Conservation (phyloP, 306 rosid species). For the Crataegus laevigata region DNA sequence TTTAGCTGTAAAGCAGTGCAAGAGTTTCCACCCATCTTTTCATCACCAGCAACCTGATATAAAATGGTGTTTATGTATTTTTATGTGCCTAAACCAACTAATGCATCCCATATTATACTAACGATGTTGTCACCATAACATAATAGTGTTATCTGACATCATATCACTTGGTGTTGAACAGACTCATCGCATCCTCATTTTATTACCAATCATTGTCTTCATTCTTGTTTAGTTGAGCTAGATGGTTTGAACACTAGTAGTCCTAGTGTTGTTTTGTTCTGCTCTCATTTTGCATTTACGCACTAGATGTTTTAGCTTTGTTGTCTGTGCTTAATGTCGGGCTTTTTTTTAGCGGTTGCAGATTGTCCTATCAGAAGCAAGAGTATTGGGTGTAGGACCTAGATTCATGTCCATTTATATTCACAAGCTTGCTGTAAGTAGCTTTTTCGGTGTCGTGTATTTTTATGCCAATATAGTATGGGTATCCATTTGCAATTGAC, state of each 20-base stretch:
- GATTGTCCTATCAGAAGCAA: conserved; percentile 72
- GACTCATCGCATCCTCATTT: neutral
- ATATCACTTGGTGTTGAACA: neutral
- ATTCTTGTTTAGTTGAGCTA: neutral
- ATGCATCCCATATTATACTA: neutral
- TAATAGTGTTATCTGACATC: no score
- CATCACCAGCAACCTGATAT: neutral
- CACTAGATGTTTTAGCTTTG: neutral
- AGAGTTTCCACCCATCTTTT: neutral
- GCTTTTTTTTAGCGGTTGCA: conserved; percentile 24
- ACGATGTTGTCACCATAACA: neutral
- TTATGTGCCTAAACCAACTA: neutral
- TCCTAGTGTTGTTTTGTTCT: neutral
- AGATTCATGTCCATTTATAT: conserved; percentile 84
- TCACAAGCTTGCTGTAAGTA: conserved; percentile 80
- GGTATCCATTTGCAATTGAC: neutral
- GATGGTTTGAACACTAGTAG: neutral
- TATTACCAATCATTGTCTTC: neutral
- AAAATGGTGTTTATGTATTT: neutral
- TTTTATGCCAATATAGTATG: neutral
- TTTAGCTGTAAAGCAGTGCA: neutral
- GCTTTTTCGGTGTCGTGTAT: neutral
- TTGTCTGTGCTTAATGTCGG: conserved; percentile 10
- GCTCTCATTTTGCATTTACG: neutral
- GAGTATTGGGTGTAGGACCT: conserved; percentile 87